Base-by-base conservation (phyloP, 2,329 filamentous ascomycete genomes). In the Ceratocystis papillata region DNA sequence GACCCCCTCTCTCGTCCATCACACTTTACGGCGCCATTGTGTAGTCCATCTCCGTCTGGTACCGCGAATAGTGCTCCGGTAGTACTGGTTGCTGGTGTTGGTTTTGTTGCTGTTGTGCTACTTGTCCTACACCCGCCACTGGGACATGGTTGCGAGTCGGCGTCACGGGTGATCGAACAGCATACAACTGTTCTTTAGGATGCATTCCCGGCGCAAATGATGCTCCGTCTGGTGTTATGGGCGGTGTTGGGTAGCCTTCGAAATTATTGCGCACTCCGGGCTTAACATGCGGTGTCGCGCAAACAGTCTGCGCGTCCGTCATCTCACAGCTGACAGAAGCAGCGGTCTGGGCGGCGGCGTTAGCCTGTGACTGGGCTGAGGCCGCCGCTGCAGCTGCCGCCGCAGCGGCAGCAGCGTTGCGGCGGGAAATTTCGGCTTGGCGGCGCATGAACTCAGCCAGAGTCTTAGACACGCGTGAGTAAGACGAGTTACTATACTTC, bases 161-260 rank as follows among this genome's bases (percentile, higher is more conserved):
- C 1, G 84, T 87, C 55, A 86, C 81, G 0, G 84, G 84, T 71
- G 83, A 85, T 65, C 83, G 78, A 25, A 81, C 79, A 20, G 81
- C 78, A 37, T 64, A 64, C 1, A 79, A 64, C 28, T 76, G 74
- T 70, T 81, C 81, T 2, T 82, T 80, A 72, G 80, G 80, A 62
- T 75, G 73, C 71, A 76, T 74, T 61, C 77, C 75, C 62, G 76
- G 75, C 37, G 75, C 77, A 64, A 85, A 85, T 70, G 78, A 79
- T 63, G 82, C 79, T 6, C 84, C 83, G 69, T 93, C 89, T 3
- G 90, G 90, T 0, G 90, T 94, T 73, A 94, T 93, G 1, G 90
- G 90, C 30, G 90, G 90, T 17, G 90, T 94, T 70, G 92, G 82
- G 75, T 91, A 91, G 67, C 89, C 90, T 70, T 90, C 83, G 46